Evolutionary conservation across 1,284 basidiomycete genomes (phyloP).

Genomic region (Leccinum fallax): DNA sequence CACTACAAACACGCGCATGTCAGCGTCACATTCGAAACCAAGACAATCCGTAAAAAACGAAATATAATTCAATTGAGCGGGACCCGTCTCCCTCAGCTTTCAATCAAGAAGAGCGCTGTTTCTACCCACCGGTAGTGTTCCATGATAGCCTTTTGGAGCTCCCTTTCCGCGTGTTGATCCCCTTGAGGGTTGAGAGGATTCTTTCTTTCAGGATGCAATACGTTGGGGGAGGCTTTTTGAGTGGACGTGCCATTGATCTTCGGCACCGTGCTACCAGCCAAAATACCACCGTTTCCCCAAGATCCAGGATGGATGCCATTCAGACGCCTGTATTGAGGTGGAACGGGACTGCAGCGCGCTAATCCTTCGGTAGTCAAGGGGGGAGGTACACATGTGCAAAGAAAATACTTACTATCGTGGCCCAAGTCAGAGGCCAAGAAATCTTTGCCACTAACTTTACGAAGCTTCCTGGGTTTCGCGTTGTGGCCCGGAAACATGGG

Average conservation of each 20-base stretch:
- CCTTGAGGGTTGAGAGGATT: constrained; percentile 63
- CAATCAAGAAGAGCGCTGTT: background rate
- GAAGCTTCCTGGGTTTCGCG: background rate
- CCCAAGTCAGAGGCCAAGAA: constrained; percentile 2
- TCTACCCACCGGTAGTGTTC: constrained; percentile 80
- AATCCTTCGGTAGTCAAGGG: constrained; percentile 1
- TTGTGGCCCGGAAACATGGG: background rate
- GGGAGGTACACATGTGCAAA: background rate
- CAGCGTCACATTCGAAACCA: constrained; percentile 11
- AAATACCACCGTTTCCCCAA: background rate
- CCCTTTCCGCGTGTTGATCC: constrained; percentile 81
- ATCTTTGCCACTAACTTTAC: background rate
- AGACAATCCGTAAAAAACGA: background rate
- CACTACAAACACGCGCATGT: constrained; percentile 41
- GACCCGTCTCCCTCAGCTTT: background rate
- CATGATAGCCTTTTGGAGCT: constrained; percentile 78
- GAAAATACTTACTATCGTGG: constrained; percentile 7
- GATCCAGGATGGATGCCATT: background rate
- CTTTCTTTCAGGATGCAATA: background rate
- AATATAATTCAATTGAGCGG: background rate
- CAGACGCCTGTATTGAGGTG: background rate
- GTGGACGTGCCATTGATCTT: background rate
- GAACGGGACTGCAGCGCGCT: background rate
- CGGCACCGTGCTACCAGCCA: background rate
- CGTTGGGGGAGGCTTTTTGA: background rate